Conservation (phyloP, 495 filamentous ascomycete species). For the Neurospora sp. region DNA sequence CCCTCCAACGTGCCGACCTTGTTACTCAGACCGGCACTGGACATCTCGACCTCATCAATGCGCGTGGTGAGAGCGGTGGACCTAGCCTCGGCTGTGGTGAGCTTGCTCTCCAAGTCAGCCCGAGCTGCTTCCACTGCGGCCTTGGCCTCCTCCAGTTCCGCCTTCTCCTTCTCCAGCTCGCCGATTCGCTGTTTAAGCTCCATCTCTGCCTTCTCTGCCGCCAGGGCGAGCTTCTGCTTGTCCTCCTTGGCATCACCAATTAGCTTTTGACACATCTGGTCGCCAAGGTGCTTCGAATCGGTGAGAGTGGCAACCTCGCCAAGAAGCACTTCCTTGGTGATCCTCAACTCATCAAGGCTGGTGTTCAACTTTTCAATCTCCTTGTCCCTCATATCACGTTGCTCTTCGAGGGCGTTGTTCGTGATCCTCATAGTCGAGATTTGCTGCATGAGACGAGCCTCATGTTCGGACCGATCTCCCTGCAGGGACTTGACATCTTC, state of each 20-base stretch:
- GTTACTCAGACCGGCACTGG: constrained; percentile 9
- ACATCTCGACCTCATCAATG: constrained; percentile 13
- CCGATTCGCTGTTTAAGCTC: constrained; percentile 16
- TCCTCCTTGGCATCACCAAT: constrained; percentile 9
- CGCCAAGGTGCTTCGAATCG: constrained; percentile 13
- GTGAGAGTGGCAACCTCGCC: constrained; percentile 8
- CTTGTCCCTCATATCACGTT: constrained; percentile 27
- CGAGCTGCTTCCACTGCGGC: constrained; percentile 25
- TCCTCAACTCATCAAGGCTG: constrained; percentile 17
- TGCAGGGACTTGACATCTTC: constrained; percentile 23
- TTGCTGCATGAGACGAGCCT: constrained; percentile 23
- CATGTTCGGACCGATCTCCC: constrained; percentile 27
- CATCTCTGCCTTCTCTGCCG: constrained; percentile 15
- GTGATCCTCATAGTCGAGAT: constrained; percentile 26
- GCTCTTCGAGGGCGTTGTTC: constrained; percentile 25
- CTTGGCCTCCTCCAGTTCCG: constrained; percentile 20
- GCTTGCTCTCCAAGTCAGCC: constrained; percentile 18
- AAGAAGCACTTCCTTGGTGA: constrained; percentile 1
- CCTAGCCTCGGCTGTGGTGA: constrained; percentile 15
- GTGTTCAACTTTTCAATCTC: constrained; percentile 23
- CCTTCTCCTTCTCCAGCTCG: constrained; percentile 29
- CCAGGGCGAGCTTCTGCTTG: constrained; percentile 9
- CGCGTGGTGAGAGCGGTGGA: constrained; percentile 13
- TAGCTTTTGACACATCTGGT: constrained; percentile 13
- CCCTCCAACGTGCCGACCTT: constrained; percentile 14